Percentiles rank a stretch among this genome's conserved stretches.
phyloP scores from a whole-genome alignment of 805 yeast genomes.

The Candida morakotiae region DNA sequence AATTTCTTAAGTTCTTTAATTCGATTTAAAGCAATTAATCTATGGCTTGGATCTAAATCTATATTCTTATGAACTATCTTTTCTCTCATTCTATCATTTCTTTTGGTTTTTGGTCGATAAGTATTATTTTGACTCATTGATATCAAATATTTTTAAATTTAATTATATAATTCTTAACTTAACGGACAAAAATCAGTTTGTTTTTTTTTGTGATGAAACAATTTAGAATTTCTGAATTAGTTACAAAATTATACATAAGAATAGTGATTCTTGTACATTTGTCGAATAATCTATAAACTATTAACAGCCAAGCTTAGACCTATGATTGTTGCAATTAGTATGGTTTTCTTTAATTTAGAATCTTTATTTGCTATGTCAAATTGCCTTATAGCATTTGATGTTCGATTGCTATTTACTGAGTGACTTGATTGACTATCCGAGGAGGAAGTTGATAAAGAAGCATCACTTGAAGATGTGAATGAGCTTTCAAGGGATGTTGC shows the following conservation, averaged over 20 bases:
- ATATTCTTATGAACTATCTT: not conserved
- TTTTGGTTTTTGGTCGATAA: no score
- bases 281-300: slow-evolving; percentile 11
- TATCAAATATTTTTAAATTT: no score
- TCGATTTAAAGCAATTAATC: not conserved
- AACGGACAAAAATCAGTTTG: no score
- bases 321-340: slow-evolving; percentile 13
- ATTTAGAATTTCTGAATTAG: no score
- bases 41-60: not conserved
- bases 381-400: slow-evolving; percentile 15
- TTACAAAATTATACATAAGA: no score
- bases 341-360: slow-evolving; percentile 12
- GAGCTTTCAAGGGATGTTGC: slow-evolving; percentile 10
- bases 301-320: slow-evolving; percentile 14
- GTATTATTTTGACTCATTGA: no score
- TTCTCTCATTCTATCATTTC: not conserved
- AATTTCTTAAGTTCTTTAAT: not conserved
- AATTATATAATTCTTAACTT: no score
- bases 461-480: not conserved
- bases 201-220: no score
- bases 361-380: slow-evolving; percentile 7
- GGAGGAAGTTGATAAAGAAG: not conserved
- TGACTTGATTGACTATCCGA: slow-evolving; percentile 12
- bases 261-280: no score
- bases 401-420: slow-evolving; percentile 15